Base-by-base conservation (phyloP, 495 filamentous ascomycete genomes). In the Parachaetomium inaequale region DNA sequence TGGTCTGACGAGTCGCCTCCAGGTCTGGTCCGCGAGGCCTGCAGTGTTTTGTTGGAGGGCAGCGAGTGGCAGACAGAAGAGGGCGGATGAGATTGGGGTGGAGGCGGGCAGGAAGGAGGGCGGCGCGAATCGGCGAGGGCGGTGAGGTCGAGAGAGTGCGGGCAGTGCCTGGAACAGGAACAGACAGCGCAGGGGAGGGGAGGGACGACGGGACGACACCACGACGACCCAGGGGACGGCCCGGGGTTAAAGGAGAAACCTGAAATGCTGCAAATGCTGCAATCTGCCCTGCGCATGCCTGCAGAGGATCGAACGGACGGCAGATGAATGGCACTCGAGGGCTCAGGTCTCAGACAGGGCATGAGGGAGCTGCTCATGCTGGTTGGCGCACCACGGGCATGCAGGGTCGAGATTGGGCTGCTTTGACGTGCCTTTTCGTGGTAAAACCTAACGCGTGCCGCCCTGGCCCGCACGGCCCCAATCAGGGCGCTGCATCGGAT, bases 371-470 rank as follows among this genome's bases (percentile, higher is more conserved):
- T 57, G 43, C 51, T 38, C 25, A 12, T 23, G 47, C 55, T 45
- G 46, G 52, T 49, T 50, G 57, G 45, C 29, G 57, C 42, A 34
- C 15, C 19, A 12, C 12, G n/a, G n/a, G n/a, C 28, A 23, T 52
- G 59, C 59, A 61, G 40, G 46, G 59, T 53, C 63, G 60, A 66
- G 42, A 63, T 69, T 66, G 63, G 58, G 58, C 61, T 63, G 63
- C 65, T 66, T 11, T 62, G 65, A 70, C 68, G 65, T 73, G 68
- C 65, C 54, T 67, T 68, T 69, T 69, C 68, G 71, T 69, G 72
- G 66, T 72, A 72, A 72, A 74, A 74, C 69, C 51, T 58, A 31
- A 68, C 68, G 71, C 69, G 71, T 72, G 57, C 32, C 58, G 50
- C 46, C 50, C 38, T 45, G 47, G 17, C 6, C n/a, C n/a, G 12